Conservation (phyloP, 192 early-diverging fungal genomes). For the Diversispora eburnea region DNA sequence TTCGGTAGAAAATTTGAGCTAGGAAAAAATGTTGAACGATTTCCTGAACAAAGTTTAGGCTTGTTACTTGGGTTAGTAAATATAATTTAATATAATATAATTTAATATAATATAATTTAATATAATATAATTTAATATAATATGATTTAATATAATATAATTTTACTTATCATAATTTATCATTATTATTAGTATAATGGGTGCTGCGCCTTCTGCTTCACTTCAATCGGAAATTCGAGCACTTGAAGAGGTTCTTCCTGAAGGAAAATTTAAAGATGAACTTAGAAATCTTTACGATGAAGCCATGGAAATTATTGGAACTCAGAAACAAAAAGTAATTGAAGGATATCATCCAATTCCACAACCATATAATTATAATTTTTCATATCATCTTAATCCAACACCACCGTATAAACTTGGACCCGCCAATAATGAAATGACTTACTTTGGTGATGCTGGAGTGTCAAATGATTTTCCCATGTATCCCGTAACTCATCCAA, state of each 20-base stretch:
- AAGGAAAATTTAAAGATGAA: no score
- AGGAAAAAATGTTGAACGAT: conserved; percentile 54
- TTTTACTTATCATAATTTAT: no score
- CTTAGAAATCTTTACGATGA: no score
- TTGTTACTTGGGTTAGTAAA: conserved; percentile 62
- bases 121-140: no score
- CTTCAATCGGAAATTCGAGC: no score
- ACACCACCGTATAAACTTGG: conserved; percentile 20
- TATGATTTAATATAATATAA: no score
- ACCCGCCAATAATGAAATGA: background rate
- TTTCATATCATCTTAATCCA: conserved; percentile 21
- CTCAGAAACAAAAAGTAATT: conserved; percentile 1
- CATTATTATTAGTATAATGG: no score
- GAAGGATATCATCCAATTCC: conserved; percentile 25
- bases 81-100: no score
- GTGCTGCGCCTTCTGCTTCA: no score
- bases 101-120: no score
- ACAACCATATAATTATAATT: background rate
- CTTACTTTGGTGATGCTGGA: conserved; percentile 69
- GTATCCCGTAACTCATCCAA: conserved; percentile 62
- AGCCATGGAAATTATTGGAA: conserved; percentile 13
- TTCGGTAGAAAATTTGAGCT: conserved; percentile 70
- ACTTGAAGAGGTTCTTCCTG: no score
- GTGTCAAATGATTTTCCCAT: conserved; percentile 80
- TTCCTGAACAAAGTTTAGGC: conserved; percentile 69